Evolutionary conservation across 2,329 filamentous ascomycete genomes (phyloP).

Genomic region (Alternaria tenuissima): DNA sequence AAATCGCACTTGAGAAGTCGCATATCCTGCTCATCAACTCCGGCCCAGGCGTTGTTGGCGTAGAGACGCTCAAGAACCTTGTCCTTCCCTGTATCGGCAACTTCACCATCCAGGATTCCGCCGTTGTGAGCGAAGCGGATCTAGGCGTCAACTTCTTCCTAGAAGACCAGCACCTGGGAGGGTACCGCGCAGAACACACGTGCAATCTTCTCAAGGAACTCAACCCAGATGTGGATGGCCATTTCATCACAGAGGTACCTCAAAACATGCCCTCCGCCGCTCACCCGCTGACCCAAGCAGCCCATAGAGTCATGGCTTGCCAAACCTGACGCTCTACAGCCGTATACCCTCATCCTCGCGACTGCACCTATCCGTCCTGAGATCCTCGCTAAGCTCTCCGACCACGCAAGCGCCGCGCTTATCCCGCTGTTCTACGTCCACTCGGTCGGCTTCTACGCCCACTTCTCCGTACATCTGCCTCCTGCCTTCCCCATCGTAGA

Average conservation of each 20-base stretch:
- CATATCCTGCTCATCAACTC: conserved; percentile 92
- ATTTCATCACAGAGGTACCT: conserved; percentile 67
- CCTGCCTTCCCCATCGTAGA: conserved; percentile 91
- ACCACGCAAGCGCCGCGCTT: conserved; percentile 62
- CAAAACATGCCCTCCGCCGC: not conserved
- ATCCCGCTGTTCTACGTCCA: conserved; percentile 84
- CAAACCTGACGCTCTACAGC: conserved; percentile 51
- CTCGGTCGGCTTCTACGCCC: conserved; percentile 90
- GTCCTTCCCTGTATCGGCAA: conserved; percentile 89
- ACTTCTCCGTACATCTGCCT: conserved; percentile 81
- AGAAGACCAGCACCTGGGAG: conserved; percentile 78
- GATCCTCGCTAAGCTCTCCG: conserved; percentile 60
- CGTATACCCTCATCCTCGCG: conserved; percentile 69
- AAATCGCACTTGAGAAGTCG: conserved; percentile 87
- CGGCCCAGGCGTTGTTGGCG: conserved; percentile 83
- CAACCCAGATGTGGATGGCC: conserved; percentile 88
- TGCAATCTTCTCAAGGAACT: conserved; percentile 82
- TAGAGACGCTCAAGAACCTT: conserved; percentile 96
- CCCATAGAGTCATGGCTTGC: conserved; percentile 56
- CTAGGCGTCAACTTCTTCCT: conserved; percentile 98
- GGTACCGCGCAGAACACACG: conserved; percentile 79
- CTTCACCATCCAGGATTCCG: conserved; percentile 89
- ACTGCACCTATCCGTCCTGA: conserved; percentile 66
- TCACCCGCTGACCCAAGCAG: conserved; percentile 37
- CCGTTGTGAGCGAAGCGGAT: conserved; percentile 79